Conservation (phyloP, 2,329 filamentous ascomycete species). For the Fusarium decemcellulare region DNA sequence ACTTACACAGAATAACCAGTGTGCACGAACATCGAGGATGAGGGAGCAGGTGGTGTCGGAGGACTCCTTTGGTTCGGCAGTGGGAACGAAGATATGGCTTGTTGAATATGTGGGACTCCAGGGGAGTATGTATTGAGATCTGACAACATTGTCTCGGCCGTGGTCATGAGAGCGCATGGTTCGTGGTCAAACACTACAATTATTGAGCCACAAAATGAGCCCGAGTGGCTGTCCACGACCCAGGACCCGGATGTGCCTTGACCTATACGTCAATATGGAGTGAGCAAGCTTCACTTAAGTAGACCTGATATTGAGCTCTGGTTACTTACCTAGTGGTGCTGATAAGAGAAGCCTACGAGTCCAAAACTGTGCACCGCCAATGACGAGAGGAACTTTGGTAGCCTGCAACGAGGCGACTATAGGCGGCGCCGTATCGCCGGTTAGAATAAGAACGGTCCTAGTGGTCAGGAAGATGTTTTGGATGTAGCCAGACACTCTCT, state of each 20-base stretch:
- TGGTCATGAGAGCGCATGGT: conserved; percentile 1
- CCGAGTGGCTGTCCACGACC: not conserved
- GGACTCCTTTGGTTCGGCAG: no score
- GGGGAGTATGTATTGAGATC: not conserved
- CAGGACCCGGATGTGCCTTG: not conserved
- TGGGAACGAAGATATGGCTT: no score
- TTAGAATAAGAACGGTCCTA: no score
- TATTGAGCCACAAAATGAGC: not conserved
- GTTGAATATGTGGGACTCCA: no score
- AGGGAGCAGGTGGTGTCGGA: no score
- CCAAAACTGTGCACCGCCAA: not conserved
- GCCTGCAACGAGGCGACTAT: not conserved
- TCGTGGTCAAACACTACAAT: not conserved
- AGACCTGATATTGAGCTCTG: not conserved
- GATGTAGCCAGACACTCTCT: no score
- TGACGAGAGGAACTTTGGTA: not conserved
- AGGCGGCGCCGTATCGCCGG: not conserved
- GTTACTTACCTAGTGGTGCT: not conserved
- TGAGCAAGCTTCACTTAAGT: no score
- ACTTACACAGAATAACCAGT: no score
- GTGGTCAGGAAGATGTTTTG: no score
- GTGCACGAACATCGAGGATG: no score
- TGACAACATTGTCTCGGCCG: not conserved
- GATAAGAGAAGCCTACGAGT: not conserved
- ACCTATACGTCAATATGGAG: not conserved